These are phyloP conservation scores for Penicillium samsonianum DNA, from an alignment of 495 filamentous ascomycete species.

Conservation along the genomic window DNA sequence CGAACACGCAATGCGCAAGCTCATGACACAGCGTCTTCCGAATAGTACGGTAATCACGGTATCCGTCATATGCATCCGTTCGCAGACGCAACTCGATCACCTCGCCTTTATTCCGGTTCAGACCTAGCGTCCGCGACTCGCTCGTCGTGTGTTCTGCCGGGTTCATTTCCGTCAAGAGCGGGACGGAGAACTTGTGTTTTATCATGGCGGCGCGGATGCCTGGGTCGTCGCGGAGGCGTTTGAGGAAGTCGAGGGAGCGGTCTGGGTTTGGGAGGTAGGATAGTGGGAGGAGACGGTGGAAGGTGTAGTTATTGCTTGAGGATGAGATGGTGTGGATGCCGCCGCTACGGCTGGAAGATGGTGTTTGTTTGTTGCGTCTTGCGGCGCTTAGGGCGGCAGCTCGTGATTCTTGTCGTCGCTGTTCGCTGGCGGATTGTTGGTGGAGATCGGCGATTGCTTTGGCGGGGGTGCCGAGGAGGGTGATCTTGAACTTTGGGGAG, in stretches of 20 bases:
- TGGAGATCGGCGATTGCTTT: slow-evolving; percentile 42
- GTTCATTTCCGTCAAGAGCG: slow-evolving; percentile 92
- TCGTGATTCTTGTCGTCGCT: slow-evolving; percentile 40
- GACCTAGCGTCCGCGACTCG: slow-evolving; percentile 76
- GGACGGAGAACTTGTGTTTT: slow-evolving; percentile 82
- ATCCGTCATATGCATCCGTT: slow-evolving; percentile 93
- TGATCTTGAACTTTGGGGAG: slow-evolving; percentile 51
- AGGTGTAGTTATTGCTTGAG: slow-evolving; percentile 68
- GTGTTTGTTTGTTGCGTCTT: slow-evolving; percentile 28
- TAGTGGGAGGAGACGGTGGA: slow-evolving; percentile 74
- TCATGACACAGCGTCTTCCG: slow-evolving; percentile 93
- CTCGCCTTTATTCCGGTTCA: slow-evolving; percentile 87
- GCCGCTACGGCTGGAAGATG: slow-evolving; percentile 42
- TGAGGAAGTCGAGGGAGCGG: slow-evolving; percentile 68
- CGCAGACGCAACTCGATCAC: slow-evolving; percentile 88
- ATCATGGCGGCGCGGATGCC: slow-evolving; percentile 83
- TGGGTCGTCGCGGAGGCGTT: slow-evolving; percentile 75
- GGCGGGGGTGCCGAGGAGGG: slow-evolving; percentile 42
- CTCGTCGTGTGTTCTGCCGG: slow-evolving; percentile 78
- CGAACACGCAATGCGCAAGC: slow-evolving; percentile 86
- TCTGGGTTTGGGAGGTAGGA: slow-evolving; percentile 74
- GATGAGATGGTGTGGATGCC: slow-evolving; percentile 42
- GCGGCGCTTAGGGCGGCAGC: slow-evolving; percentile 38
- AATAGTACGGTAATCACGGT: slow-evolving; percentile 86
- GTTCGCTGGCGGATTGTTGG: slow-evolving; percentile 41